Base-by-base conservation (phyloP, 2,329 filamentous ascomycete species). In the Colletotrichum tanaceti region DNA sequence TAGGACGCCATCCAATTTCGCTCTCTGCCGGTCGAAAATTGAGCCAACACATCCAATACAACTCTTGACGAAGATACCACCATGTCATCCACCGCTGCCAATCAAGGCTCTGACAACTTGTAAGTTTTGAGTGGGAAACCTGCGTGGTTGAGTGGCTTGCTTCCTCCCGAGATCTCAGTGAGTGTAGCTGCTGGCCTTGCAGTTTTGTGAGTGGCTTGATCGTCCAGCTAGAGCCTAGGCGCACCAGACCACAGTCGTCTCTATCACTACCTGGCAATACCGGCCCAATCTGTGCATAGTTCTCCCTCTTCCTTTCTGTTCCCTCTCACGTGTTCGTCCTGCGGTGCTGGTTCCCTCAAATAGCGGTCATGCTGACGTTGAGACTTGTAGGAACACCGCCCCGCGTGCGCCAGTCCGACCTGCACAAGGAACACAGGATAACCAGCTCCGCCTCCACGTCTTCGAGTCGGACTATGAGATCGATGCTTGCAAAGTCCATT, bases 291-390 rank as follows among this genome's bases (percentile, higher is more conserved):
- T 46, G n/a, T n/a, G 43, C 16, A 9, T 9, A 9, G 2, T 7
- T 11, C 13, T 13, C 0, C 4, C 5, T 22, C n/a, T 22, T 24
- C 3, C 52, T 16, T 9, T 16, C 2, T 1, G 1, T 54, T 10
- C 10, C 52, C 13, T 1, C 28, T 16, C 52, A 22, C 2, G 0
- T 11, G 3, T 13, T 1, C 16, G 4, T 3, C 14, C 5, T 3
- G 9, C 11, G 20, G n/a, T 4, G 1, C 9, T 35, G 4, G 1
- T 18, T 14, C 2, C 35, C 4, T 18, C n/a, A 1, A 1, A n/a
- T 6, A 24, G 24, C 35, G 35, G 35, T 3, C 22, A 18, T n/a
- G 52, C 52, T 55, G 10, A 55, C 2, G n/a, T 24, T 0, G 1
- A 1, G 35, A 3, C 22, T 7, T 7, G 6, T 11, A 41, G 35